phyloP scores from a whole-genome alignment of 257 asterid genomes.

The Forsythia suspensa region DNA sequence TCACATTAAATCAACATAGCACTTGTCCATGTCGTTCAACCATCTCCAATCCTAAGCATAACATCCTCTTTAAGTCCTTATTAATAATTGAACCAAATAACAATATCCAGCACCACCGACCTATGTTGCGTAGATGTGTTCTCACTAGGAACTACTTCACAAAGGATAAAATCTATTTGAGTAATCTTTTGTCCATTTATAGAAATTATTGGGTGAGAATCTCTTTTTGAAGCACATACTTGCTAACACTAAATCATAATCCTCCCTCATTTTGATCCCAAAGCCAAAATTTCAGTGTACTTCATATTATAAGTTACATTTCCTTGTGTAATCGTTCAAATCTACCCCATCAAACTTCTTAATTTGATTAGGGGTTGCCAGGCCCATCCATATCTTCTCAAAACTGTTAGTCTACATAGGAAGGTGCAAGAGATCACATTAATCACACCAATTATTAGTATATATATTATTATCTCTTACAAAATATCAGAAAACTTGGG shows the following conservation, averaged over 20 bases:
- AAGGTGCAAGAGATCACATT: not conserved
- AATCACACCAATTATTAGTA: not conserved
- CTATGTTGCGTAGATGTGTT: not conserved
- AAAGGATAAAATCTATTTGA: not conserved
- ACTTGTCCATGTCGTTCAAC: no score
- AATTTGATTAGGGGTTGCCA: not conserved
- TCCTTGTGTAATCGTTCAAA: not conserved
- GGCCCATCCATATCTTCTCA: not conserved
- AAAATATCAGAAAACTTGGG: not conserved
- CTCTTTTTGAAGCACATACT: not conserved
- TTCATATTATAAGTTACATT: not conserved
- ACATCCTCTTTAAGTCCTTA: not conserved
- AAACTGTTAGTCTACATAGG: not conserved
- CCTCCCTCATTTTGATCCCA: not conserved
- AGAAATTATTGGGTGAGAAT: not conserved
- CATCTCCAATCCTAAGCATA: not conserved
- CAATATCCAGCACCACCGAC: not conserved
- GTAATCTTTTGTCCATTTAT: not conserved
- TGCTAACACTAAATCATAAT: not conserved
- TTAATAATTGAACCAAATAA: not conserved
- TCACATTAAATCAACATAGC: no score
- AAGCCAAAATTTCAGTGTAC: not conserved
- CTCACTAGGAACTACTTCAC: not conserved
- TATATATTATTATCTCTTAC: not conserved
- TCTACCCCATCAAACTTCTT: not conserved